phyloP scores from a whole-genome alignment of 2,329 filamentous ascomycete species.

The Alternaria arborescens region DNA sequence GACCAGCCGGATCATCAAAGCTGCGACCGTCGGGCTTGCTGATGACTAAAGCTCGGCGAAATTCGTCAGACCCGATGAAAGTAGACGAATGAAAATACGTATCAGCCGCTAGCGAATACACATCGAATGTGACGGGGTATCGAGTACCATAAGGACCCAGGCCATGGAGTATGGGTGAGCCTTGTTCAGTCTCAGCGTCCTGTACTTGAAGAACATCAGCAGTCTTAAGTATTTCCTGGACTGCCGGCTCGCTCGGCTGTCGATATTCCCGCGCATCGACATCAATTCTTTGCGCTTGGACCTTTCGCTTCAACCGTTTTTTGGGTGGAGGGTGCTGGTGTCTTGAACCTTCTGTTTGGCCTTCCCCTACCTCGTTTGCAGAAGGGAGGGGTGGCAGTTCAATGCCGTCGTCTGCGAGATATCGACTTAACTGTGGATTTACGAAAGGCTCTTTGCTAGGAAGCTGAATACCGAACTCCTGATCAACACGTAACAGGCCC shows the following conservation, averaged over 20 bases:
- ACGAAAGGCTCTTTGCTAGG: constrained; percentile 18
- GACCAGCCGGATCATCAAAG: constrained; percentile 54
- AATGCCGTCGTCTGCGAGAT: constrained; percentile 43
- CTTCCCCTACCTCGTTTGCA: constrained; percentile 27
- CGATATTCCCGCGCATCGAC: constrained; percentile 56
- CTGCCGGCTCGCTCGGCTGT: constrained; percentile 52
- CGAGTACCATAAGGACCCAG: constrained; percentile 59
- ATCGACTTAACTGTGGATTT: constrained; percentile 45
- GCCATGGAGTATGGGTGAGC: constrained; percentile 46
- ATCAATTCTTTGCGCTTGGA: constrained; percentile 57
- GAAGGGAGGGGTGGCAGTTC: constrained; percentile 31
- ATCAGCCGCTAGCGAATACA: constrained; percentile 58
- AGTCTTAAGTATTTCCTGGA: constrained; percentile 25
- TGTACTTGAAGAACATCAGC: constrained; percentile 5
- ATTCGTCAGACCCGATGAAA: constrained; percentile 66
- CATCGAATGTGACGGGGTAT: constrained; percentile 64
- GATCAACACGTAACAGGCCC: constrained; percentile 40
- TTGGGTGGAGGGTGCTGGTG: constrained; percentile 20
- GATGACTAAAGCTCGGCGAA: constrained; percentile 55
- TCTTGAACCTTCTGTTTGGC: not conserved
- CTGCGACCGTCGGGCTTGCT: constrained; percentile 39
- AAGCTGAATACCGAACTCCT: constrained; percentile 29
- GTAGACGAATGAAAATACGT: constrained; percentile 66
- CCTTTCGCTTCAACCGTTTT: constrained; percentile 46
- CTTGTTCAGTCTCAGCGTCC: constrained; percentile 11